A percentile compares a stretch with the other conserved stretches of the same genome.
Conservation (phyloP, 306 rosid species). For the Astragalus membranaceus region DNA sequence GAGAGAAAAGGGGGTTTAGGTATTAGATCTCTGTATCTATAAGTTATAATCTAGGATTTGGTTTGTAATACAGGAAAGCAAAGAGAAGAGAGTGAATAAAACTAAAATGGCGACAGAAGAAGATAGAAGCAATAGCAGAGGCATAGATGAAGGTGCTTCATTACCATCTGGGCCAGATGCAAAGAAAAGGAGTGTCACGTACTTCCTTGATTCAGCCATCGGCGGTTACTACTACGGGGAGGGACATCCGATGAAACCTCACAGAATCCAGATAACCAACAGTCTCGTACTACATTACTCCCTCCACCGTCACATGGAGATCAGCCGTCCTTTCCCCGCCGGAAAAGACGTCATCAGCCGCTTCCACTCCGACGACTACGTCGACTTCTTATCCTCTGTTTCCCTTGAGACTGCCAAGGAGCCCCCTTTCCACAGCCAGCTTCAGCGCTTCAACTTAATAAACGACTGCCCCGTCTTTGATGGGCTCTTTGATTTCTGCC, state of each 20-base stretch:
- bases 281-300: slow-evolving; percentile 64
- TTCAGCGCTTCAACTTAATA: slow-evolving; percentile 73
- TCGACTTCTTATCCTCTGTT: slow-evolving; percentile 56
- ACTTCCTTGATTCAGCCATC: slow-evolving; percentile 72
- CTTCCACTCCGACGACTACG: slow-evolving; percentile 65
- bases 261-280: slow-evolving; percentile 80
- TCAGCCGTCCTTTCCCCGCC: slow-evolving; percentile 70
- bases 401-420: slow-evolving; percentile 50
- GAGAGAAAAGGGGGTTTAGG: not conserved
- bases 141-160: slow-evolving; percentile 37
- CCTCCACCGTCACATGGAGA: slow-evolving; percentile 80
- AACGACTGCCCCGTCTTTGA: slow-evolving; percentile 85
- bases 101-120: slow-evolving; percentile 23
- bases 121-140: not conserved
- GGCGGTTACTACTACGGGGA: slow-evolving; percentile 83
- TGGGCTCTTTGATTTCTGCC: slow-evolving; percentile 66
- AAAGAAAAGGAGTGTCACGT: slow-evolving; percentile 56
- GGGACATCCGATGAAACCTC: slow-evolving; percentile 87
- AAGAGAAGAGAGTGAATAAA: not conserved
- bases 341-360: slow-evolving; percentile 43
- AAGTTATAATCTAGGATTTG: not conserved
- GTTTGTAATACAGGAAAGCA: not conserved
- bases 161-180: slow-evolving; percentile 55
- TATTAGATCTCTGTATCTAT: not conserved
- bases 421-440: slow-evolving; percentile 40